phyloP scores from a whole-genome alignment of 441 rosid genomes.

The Bruguiera hainesii region DNA sequence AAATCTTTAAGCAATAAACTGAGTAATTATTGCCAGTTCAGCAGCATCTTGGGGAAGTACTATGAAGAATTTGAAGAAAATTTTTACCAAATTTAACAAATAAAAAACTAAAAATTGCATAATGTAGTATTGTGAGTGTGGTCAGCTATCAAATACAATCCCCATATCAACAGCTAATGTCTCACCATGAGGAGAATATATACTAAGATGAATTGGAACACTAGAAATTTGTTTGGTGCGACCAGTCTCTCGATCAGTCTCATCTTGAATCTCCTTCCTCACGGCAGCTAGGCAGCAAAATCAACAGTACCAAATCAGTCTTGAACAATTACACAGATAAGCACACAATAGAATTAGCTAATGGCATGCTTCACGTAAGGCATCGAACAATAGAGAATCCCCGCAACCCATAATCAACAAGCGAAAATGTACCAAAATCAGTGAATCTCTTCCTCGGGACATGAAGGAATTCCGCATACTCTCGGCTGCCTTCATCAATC shows the following conservation, averaged over 20 bases:
- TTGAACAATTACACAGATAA: neutral
- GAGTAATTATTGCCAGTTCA: no score
- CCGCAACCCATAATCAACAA: neutral
- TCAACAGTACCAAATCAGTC: neutral
- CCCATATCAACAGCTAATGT: neutral
- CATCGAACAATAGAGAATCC: no score
- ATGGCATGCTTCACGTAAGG: no score
- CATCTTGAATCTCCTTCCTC: conserved; percentile 96
- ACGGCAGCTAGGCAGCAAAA: conserved; percentile 62
- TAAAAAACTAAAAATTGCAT: no score
- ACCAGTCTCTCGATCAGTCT: conserved; percentile 97
- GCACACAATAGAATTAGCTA: no score
- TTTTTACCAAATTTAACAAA: no score
- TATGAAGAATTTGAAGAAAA: no score
- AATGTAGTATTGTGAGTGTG: neutral
- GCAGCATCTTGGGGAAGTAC: no score
- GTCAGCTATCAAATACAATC: neutral
- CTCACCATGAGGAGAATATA: conserved; percentile 87
- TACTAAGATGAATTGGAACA: conserved; percentile 94
- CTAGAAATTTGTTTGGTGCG: conserved; percentile 77
- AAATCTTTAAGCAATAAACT: no score
- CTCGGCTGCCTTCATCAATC: conserved; percentile 82
- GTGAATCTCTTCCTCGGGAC: conserved; percentile 75
- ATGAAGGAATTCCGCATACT: conserved; percentile 97
- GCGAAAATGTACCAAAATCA: conserved; percentile 61